Base-by-base conservation (phyloP, 2,329 filamentous ascomycete species). In the Penicillium sclerotiorum region DNA sequence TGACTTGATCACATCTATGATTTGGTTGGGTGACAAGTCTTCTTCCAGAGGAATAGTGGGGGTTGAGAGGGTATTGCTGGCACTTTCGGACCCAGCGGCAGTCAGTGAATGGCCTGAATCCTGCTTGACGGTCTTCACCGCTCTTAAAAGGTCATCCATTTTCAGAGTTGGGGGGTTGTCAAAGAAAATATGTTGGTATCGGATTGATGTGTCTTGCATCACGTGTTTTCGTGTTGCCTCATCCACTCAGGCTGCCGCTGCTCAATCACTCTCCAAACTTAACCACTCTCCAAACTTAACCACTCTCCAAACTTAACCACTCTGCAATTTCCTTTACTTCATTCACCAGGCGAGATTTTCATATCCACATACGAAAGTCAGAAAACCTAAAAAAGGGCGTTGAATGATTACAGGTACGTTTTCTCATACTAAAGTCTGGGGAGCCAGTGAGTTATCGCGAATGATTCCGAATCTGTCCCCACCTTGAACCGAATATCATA, bases 111-210 rank as follows among this genome's bases (percentile, higher is more conserved):
- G 41, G 8, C 56, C 50, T 8, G 55, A 45, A 33, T 61, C 58
- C 35, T 53, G 61, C 15, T 59, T 66, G n/a, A 67, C 61, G 6
- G 69, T 70, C 32, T 71, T 72, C n/a, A 72, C 64, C 27, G 66
- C 70, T 12, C 65, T 72, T 36, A 74, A 58, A 43, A 74, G 64
- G 8, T 58, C 65, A 45, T 74, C 71, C 72, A 74, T 74, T 35
- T 41, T 53, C 51, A 51, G 27, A 53, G 38, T 56, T 45, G 35
- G 35, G n/a, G 36, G 30, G 51, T 55, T 49, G 45, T 20, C 6
- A 17, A 36, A 11, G 15, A 15, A 9, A n/a, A 52, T 55, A 48
- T 37, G 35, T 49, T 39, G 50, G 45, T 22, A 36, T 37, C 50
- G 47, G 51, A 56, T 57, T 4, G 27, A 23, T 50, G 53, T 59